Evolutionary conservation across 495 filamentous ascomycete genomes (phyloP), one percentile per base, ranked within the genome.

Genomic region (Entonaema liquescens): DNA sequence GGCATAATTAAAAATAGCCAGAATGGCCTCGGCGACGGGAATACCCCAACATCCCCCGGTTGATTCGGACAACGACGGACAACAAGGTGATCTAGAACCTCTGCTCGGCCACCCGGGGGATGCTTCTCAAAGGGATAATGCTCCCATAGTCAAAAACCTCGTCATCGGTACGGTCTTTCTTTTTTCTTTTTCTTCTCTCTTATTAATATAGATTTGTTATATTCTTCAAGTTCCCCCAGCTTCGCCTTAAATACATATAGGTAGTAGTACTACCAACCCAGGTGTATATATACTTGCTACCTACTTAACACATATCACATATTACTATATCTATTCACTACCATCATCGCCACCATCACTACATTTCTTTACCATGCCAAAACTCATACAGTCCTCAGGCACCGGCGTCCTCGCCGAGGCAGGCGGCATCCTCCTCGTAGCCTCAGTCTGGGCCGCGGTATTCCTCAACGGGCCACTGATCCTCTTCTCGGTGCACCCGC

Each of bases 401-500:
- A 81, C 83, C 54, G 83, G 76, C 72, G 74, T 77, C 40, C 58
- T 82, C 28, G 73, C 79, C 61, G 79, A 82, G 52, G 25, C 70
- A 31, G 83, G 78, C 58, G 72, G 71, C 54, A 13, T 79, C 61
- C 77, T 97, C 86, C 86, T 97, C 53, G 82, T 88, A 28, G 86
- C 85, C 19, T 84, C 92, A 28, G 83, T 97, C 70, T 96, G 91
- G 91, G 87, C 88, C 29, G 85, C 83, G 62, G 84, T 97, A 70
- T 87, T 97, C 76, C 84, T 87, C 26, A 79, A 83, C 56, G 79
- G 88, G 31, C 82, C 85, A 19, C 71, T 91, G 33, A 86, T 90
- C 0, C 84, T 97, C 62, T 95, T 98, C 82, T 90, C 92, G 4
- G 85, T 90, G 0, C 95, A 98, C 81, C 95, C 95, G 78, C 87